A percentile compares a stretch with the other conserved stretches of the same genome.
Evolutionary conservation across 805 yeast genomes (phyloP).

Genomic region (Priceomyces castillae): DNA sequence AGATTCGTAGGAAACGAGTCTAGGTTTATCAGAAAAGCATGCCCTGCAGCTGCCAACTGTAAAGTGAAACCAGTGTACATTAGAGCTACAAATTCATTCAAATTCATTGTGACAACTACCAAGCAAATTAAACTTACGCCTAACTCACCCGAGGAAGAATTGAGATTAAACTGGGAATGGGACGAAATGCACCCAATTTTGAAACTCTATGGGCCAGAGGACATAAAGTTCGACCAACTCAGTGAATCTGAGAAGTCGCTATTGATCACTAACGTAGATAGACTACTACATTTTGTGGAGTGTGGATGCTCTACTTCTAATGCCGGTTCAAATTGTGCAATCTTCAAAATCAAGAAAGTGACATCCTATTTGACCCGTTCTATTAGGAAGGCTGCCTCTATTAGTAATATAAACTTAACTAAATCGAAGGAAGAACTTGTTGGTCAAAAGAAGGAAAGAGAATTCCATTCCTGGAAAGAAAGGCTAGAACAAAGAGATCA

Average conservation of each 20-base stretch:
- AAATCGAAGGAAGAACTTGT: constrained; percentile 41
- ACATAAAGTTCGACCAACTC: constrained; percentile 51
- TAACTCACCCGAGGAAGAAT: constrained; percentile 49
- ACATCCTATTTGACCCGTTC: constrained; percentile 59
- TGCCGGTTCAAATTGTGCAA: constrained; percentile 48
- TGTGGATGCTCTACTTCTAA: constrained; percentile 52
- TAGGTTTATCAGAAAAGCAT: constrained; percentile 71
- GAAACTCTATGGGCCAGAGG: constrained; percentile 43
- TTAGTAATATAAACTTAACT: constrained; percentile 31
- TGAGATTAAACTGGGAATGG: constrained; percentile 88
- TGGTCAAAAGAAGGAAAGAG: constrained; percentile 25
- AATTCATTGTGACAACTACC: constrained; percentile 56
- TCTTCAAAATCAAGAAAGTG: constrained; percentile 60
- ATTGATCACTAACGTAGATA: constrained; percentile 60
- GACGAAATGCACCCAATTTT: constrained; percentile 73
- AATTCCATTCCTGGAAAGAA: constrained; percentile 38
- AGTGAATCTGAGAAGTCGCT: constrained; percentile 51
- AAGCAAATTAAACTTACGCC: constrained; percentile 44
- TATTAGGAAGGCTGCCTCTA: constrained; percentile 48
- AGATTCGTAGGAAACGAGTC: constrained; percentile 74
- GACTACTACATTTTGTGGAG: constrained; percentile 58
- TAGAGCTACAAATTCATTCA: constrained; percentile 38
- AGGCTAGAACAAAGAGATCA: constrained; percentile 31
- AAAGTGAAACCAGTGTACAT: constrained; percentile 50
- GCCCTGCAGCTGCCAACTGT: constrained; percentile 66